Base-by-base conservation (phyloP, 768 basidiomycete genomes). In the Collybia nuda region DNA sequence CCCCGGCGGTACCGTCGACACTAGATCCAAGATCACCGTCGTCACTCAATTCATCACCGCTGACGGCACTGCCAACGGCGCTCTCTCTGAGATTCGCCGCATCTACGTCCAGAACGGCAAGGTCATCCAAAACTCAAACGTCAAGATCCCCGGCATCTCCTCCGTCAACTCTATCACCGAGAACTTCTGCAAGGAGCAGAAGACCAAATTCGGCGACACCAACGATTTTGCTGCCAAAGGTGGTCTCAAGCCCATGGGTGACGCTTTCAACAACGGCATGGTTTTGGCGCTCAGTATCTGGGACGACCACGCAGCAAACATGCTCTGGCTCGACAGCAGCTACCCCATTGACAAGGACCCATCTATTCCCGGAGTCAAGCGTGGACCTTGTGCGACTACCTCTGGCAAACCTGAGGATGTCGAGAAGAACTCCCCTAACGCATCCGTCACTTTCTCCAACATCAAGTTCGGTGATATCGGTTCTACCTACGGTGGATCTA, bases 41-140 rank as follows among this genome's bases (percentile, higher is more conserved):
- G 72, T 74, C 53, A 74, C 74, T 41, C 74, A 75, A 56, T 75
- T 75, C 69, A 46, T 72, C 51, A 73, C 74, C 44, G 44, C 47
- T 44, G 66, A 67, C 64, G 67, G 66, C 59, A 66, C 72, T 43
- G 52, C 68, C 36, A 62, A 63, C 24, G 72, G 74, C 44, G 56
- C 60, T 24, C 67, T 75, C 54, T 58, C 57, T 36, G 72, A 73
- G 61, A 75, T 74, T 62, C 71, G 71, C 47, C 72, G 69, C 48
- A 39, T 74, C 51, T 73, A 74, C 62, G 66, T 74, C 47, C 73
- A 73, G 62, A 62, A 68, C 53, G 72, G 71, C 39, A 55, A 59
- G 37, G 67, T 71, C 52, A 71, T 73, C 60, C 63, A 62, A 50
- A 74, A 75, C 66, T 63, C 66, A 40, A 54, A 61, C 36, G 53